Evolutionary conservation across 176 grass and related monocot species (phyloP).

Genomic region (Cenchrus fungigraminus): DNA sequence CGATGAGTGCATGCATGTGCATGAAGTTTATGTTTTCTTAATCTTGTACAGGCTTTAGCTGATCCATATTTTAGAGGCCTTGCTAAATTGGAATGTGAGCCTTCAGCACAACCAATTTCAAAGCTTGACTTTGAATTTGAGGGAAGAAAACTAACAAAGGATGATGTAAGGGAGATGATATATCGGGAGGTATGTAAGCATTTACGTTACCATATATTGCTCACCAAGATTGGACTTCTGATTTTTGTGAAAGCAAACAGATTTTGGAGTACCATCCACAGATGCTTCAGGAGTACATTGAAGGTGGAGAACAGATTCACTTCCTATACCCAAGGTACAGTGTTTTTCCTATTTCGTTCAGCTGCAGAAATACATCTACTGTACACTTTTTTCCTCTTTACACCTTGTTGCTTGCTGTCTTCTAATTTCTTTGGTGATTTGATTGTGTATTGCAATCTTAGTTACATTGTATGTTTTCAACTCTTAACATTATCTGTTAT

Average conservation of each 20-base stretch:
- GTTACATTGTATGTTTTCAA: background rate
- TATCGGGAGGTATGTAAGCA: constrained; percentile 79
- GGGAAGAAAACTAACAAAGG: constrained; percentile 79
- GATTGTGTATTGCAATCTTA: constrained; percentile 6
- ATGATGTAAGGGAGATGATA: constrained; percentile 80
- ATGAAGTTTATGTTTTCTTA: constrained; percentile 24
- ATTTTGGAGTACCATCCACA: constrained; percentile 97
- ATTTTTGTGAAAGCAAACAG: constrained; percentile 79
- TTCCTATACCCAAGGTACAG: constrained; percentile 93
- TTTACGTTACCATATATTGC: constrained; percentile 29
- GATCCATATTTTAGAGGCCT: constrained; percentile 91
- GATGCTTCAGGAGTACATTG: constrained; percentile 83
- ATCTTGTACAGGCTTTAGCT: constrained; percentile 69
- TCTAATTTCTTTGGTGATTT: background rate
- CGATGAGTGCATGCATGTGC: background rate
- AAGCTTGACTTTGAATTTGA: constrained; percentile 97
- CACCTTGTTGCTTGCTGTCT: background rate
- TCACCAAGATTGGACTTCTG: constrained; percentile 30
- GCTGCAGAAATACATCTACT: background rate
- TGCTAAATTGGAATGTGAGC: constrained; percentile 67
- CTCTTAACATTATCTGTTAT: background rate
- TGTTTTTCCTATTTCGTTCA: constrained; percentile 10
- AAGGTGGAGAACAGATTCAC: constrained; percentile 71
- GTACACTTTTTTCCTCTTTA: background rate
- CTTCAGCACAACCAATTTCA: constrained; percentile 67